Base-by-base conservation (phyloP, 257 asterid species). In the Eucommia ulmoides region DNA sequence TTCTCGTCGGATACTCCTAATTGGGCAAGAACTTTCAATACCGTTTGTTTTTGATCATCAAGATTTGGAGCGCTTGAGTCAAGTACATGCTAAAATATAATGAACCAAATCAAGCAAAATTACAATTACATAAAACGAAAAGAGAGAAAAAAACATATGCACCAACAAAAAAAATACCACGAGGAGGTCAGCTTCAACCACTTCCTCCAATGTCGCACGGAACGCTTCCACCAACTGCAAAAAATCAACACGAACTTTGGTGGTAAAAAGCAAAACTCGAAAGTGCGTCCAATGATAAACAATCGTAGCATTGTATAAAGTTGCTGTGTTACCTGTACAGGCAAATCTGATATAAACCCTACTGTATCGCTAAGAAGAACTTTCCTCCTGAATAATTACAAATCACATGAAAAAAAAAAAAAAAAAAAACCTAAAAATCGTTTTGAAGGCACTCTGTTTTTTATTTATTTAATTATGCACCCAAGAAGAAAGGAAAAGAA, bases 131-230 rank as follows among this genome's bases (percentile, higher is more conserved):
- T 20, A 24, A 8, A 38, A 42, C 19, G 15, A 29, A 50, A 44
- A 18, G 2, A 24, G 14, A 2, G 38, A 12, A 7, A 29, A 29
- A 29, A 29, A 7, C 12, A 29, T 29, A 5, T 7, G 38, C 7
- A 12, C 12, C 12, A 29, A 29, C 38, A 10, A 49, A 2, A 7
- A 45, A 38, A 50, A 64, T 83, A 91, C 98, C 96, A 91, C 92
- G 15, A 91, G 95, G 59, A 91, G 86, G 66, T 91, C 98, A 23
- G 98, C 96, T 69, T 91, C 93, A 59, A 78, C 83, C 51, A 91
- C 96, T 79, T 86, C 96, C 74, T 91, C 98, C 75, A 91, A 62
- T 38, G 98, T 91, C 49, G 96, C 96, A 44, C 77, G 91, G 70
- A 91, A 91, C 52, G 96, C 98, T 73, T 86, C 96, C 62, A 91